Base-by-base conservation (phyloP, 2,329 filamentous ascomycete genomes). In the Nakataea oryzae region DNA sequence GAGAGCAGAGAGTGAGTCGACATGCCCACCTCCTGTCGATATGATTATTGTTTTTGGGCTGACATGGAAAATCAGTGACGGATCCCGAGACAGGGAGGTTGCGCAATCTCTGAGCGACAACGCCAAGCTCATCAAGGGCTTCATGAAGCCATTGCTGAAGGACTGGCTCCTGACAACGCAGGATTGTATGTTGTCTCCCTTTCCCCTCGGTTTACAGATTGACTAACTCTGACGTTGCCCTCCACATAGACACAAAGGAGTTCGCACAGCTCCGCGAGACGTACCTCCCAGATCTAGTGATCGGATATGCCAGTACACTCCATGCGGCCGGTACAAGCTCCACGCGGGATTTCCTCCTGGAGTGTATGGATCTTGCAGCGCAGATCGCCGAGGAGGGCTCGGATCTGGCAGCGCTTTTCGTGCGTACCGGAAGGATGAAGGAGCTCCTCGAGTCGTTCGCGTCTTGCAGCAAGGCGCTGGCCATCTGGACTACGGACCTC, bases 351-450 rank as follows among this genome's bases (percentile, higher is more conserved):
- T 84, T 88, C 66, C 80, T 96, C 24, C 81, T 95, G 29, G 87
- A 93, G 70, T 90, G 88, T 69, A 93, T 99, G 89, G 90, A 96
- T 63, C 79, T 99, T 21, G 87, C 91, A 1, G 86, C 87, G 1
- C 72, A 86, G 2, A 82, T 96, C 60, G 91, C 93, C 2, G 86
- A 88, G 62, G 84, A 86, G 66, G 83, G 81, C 64, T 86, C 86
- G 28, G 86, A 88, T 66, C 74, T 93, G 54, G 84, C 87, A 1
- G 74, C 78, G 28, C 81, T 84, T 57, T 89, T 95, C 67, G 74
- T 86, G 62, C 79, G 81, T 62, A 81, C 85, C 3, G 81, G 81
- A 34, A 83, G 88, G 58, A 88, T 93, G 85, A 83, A 84, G 69
- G 90, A 93, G 75, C 78, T 95, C 54, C 83, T 93, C 14, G 85